Evolutionary conservation across 768 basidiomycete species (phyloP).

Genomic region (Russula olivacea): DNA sequence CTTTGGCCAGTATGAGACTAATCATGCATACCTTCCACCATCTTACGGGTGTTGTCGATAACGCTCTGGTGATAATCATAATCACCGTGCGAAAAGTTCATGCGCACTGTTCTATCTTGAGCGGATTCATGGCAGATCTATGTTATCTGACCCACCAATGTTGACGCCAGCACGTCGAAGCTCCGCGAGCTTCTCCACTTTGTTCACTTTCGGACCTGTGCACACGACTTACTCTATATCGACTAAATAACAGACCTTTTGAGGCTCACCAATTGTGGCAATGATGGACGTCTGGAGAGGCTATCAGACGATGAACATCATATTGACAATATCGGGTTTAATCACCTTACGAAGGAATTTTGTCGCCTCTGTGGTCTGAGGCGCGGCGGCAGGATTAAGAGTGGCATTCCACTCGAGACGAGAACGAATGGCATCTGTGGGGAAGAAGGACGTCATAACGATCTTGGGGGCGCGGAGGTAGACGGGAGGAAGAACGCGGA

Average conservation of each 20-base stretch:
- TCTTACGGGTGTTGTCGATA: conserved; percentile 92
- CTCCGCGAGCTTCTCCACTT: conserved; percentile 77
- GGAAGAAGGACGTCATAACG: conserved; percentile 23
- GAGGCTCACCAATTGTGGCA: conserved; percentile 83
- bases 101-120: conserved; percentile 64
- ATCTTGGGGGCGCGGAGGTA: background rate
- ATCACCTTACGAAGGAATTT: conserved; percentile 88
- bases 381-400: conserved; percentile 66
- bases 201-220: conserved; percentile 90
- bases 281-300: conserved; percentile 86
- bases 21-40: conserved; percentile 58
- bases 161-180: conserved; percentile 92
- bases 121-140: background rate
- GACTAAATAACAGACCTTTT: background rate
- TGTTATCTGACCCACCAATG: conserved; percentile 64
- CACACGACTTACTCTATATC: conserved; percentile 16
- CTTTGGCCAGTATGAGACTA: background rate
- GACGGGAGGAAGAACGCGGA: background rate
- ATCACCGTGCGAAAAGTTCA: conserved; percentile 99
- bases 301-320: conserved; percentile 6
- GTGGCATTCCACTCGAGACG: conserved; percentile 92
- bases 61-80: conserved; percentile 99
- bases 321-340: background rate
- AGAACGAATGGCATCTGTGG: conserved; percentile 43
- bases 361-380: conserved; percentile 67